Conservation (phyloP, 140 eudicot species). For the Flaveria floridana region DNA sequence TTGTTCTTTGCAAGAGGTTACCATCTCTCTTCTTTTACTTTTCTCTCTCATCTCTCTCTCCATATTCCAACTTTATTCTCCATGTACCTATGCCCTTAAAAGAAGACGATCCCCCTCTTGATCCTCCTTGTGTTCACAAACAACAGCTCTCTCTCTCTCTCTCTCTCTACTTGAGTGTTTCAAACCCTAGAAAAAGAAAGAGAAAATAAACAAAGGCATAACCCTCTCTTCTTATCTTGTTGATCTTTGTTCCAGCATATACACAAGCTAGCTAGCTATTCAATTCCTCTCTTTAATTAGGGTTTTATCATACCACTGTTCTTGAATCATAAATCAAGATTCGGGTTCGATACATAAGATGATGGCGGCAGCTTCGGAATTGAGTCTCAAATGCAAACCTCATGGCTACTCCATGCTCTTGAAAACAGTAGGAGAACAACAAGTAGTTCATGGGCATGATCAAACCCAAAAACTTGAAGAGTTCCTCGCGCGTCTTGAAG, state of each 20-base stretch:
- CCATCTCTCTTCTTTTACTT: slow-evolving; percentile 46
- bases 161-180: slow-evolving; percentile 32
- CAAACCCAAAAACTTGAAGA: slow-evolving; percentile 80
- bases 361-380: slow-evolving; percentile 77
- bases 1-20: slow-evolving; percentile 77
- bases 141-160: slow-evolving; percentile 24
- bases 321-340: slow-evolving; percentile 32
- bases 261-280: slow-evolving; percentile 24
- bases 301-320: slow-evolving; percentile 28
- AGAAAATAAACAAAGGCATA: slow-evolving; percentile 19
- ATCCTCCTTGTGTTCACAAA: slow-evolving; percentile 87
- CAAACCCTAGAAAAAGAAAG: slow-evolving; percentile 33
- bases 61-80: slow-evolving; percentile 69
- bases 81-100: slow-evolving; percentile 66
- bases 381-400: slow-evolving; percentile 81
- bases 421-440: slow-evolving; percentile 63
- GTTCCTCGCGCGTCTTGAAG: slow-evolving; percentile 74
- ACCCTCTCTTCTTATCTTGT: slow-evolving; percentile 40
- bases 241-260: slow-evolving; percentile 34
- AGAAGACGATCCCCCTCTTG: slow-evolving; percentile 52
- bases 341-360: slow-evolving; percentile 30
- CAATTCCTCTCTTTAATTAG: slow-evolving; percentile 25
- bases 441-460: slow-evolving; percentile 28
- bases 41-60: slow-evolving; percentile 25
- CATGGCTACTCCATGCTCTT: slow-evolving; percentile 71